Conservation (phyloP, 371 early-diverging fungal genomes). For the Capniomyces stellatus region DNA sequence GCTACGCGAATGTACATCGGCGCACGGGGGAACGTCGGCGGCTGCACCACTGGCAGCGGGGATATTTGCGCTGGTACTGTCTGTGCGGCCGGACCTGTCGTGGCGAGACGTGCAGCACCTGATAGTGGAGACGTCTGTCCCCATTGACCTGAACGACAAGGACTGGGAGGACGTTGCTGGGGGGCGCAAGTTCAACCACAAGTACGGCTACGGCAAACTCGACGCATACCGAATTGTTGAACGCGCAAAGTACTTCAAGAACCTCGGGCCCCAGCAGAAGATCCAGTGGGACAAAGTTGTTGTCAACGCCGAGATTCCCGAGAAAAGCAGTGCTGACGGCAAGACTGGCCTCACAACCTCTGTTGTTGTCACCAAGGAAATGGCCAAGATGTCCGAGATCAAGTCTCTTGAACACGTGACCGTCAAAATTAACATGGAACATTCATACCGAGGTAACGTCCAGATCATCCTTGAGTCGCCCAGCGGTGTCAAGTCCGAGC, state of each 20-base stretch:
- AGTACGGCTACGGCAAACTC: constrained; percentile 82
- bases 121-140: constrained; percentile 57
- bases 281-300: constrained; percentile 23
- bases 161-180: constrained; percentile 43
- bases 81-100: constrained; percentile 66
- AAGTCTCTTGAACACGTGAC: constrained; percentile 66
- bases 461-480: constrained; percentile 60
- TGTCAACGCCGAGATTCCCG: constrained; percentile 36
- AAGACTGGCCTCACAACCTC: constrained; percentile 9
- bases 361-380: constrained; percentile 25
- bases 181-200: constrained; percentile 60
- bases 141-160: constrained; percentile 36
- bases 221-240: constrained; percentile 68
- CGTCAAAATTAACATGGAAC: constrained; percentile 62
- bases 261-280: constrained; percentile 45
- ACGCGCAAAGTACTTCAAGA: constrained; percentile 41
- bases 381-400: constrained; percentile 29
- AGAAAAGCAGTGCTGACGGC: constrained; percentile 17
- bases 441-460: constrained; percentile 64
- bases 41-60: constrained; percentile 92
- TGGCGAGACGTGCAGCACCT: constrained; percentile 88
- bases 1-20: constrained; percentile 39
- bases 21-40: constrained; percentile 92
- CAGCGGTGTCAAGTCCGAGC: constrained; percentile 33
- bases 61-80: constrained; percentile 76